phyloP scores from a whole-genome alignment of 306 rosid species.

The Prinsepia uniflora region DNA sequence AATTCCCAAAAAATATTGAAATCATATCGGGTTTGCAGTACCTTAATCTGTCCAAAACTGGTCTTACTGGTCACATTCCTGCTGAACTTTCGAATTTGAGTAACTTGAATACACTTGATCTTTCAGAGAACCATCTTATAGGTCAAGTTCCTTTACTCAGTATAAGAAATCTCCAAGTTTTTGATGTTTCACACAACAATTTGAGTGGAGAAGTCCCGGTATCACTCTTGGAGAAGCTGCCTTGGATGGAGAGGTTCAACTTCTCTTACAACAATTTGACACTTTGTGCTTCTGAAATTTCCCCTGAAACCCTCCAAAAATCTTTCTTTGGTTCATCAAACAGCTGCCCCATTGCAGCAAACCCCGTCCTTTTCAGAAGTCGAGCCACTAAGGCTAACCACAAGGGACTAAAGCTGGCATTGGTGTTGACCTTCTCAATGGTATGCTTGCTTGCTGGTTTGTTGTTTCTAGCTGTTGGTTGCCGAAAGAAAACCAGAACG shows the following conservation, averaged over 20 bases:
- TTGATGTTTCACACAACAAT: conserved; percentile 80
- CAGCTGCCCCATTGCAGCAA: conserved; percentile 95
- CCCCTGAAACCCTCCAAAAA: conserved; percentile 39
- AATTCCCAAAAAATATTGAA: conserved; percentile 48
- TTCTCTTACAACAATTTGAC: conserved; percentile 86
- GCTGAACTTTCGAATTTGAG: conserved; percentile 47
- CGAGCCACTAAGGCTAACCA: conserved; percentile 33
- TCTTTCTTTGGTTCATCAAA: conserved; percentile 64
- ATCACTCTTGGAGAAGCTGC: conserved; percentile 52
- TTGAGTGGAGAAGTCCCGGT: conserved; percentile 76
- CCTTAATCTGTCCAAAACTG: conserved; percentile 72
- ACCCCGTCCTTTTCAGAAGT: conserved; percentile 52
- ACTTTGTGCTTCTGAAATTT: conserved; percentile 61
- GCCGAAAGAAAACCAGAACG: conserved; percentile 65
- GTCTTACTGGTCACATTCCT: conserved; percentile 71
- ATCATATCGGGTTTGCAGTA: conserved; percentile 57
- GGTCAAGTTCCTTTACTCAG: conserved; percentile 56
- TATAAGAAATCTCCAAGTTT: conserved; percentile 46
- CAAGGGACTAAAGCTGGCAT: conserved; percentile 64
- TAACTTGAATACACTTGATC: conserved; percentile 64
- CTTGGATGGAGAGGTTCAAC: conserved; percentile 76
- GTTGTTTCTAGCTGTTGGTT: conserved; percentile 73
- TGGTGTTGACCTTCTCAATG: conserved; percentile 70
- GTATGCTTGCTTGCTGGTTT: conserved; percentile 65
- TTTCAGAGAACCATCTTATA: conserved; percentile 68